Percentiles rank a stretch among this genome's conserved stretches.
Conservation (phyloP, 352 stramenopile genomes). For the Pythium plurisporium region DNA sequence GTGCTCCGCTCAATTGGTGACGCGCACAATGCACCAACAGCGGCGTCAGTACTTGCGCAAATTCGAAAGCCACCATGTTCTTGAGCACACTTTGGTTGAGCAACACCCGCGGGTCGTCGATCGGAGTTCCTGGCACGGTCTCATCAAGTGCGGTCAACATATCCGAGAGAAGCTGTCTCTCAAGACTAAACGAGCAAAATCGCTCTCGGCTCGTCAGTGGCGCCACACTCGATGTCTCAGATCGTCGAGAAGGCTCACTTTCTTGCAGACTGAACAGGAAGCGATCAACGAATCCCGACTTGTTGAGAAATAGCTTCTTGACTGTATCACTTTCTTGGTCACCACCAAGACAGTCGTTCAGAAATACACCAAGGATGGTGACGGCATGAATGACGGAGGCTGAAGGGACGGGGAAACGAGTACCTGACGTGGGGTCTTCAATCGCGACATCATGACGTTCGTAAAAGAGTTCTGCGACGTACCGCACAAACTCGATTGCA, state of each 20-base stretch:
- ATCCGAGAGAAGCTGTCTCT: conserved; percentile 17
- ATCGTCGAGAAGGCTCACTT: not conserved
- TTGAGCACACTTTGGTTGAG: conserved; percentile 42
- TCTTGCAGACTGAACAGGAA: conserved; percentile 40
- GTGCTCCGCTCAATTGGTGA: conserved; percentile 8
- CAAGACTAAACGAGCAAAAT: conserved; percentile 24
- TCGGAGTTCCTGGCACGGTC: not conserved
- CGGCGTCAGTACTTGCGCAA: conserved; percentile 29
- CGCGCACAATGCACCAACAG: conserved; percentile 12
- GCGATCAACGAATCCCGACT: conserved; percentile 47
- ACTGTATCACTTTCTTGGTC: not conserved
- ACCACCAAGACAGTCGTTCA: conserved; percentile 15
- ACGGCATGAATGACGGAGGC: conserved; percentile 14
- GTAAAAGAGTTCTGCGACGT: conserved; percentile 17
- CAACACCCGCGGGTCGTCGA: conserved; percentile 36
- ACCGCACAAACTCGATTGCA: conserved; percentile 8
- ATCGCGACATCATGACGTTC: conserved; percentile 26
- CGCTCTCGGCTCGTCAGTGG: conserved; percentile 17
- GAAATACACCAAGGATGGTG: conserved; percentile 14
- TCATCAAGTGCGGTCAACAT: not conserved
- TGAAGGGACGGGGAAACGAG: conserved; percentile 10
- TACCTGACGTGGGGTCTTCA: conserved; percentile 11
- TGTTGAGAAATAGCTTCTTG: conserved; percentile 14
- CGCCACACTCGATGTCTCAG: not conserved
- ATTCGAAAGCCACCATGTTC: conserved; percentile 35